A percentile compares a stretch with the other conserved stretches of the same genome.
Conservation (phyloP, 495 filamentous ascomycete genomes). For the Hypoxylon lenormandii region DNA sequence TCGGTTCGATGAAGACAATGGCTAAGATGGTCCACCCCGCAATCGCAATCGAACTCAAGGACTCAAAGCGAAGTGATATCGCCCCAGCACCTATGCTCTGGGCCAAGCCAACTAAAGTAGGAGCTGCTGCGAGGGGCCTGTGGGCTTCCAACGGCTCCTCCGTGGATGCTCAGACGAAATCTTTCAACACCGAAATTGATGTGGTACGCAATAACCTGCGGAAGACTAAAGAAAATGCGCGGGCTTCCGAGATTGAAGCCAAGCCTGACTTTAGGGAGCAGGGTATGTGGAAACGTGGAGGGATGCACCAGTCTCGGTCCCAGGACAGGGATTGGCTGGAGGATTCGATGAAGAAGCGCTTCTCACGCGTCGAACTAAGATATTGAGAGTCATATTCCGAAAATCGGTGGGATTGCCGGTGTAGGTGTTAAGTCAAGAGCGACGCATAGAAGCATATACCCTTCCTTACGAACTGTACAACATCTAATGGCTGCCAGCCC, state of each 20-base stretch:
- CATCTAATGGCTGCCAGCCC: slow-evolving; percentile 29
- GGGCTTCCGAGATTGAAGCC: slow-evolving; percentile 2
- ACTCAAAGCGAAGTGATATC: slow-evolving; percentile 2
- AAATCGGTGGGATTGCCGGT: not conserved
- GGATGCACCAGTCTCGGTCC: not conserved
- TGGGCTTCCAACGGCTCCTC: slow-evolving; percentile 9
- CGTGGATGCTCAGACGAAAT: not conserved
- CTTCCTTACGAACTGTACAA: slow-evolving; percentile 32
- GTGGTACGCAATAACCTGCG: slow-evolving; percentile 1
- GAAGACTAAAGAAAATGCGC: slow-evolving; percentile 2
- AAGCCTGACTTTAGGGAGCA: slow-evolving; percentile 23
- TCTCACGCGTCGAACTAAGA: slow-evolving; percentile 45
- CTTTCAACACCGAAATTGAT: slow-evolving; percentile 1
- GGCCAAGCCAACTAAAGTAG: slow-evolving; percentile 11
- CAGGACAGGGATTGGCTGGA: slow-evolving; percentile 46
- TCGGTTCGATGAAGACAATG: slow-evolving; percentile 52
- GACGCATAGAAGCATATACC: slow-evolving; percentile 34
- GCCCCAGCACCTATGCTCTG: slow-evolving; percentile 22
- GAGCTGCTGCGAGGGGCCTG: not conserved
- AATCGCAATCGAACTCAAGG: slow-evolving; percentile 41
- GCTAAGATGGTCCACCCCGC: slow-evolving; percentile 51
- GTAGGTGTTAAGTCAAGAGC: slow-evolving; percentile 19
- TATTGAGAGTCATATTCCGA: slow-evolving; percentile 31
- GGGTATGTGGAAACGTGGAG: slow-evolving; percentile 35
- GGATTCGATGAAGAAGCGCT: slow-evolving; percentile 45